Conservation (phyloP, 2,329 filamentous ascomycete genomes). For the Stromatinia cepivora region DNA sequence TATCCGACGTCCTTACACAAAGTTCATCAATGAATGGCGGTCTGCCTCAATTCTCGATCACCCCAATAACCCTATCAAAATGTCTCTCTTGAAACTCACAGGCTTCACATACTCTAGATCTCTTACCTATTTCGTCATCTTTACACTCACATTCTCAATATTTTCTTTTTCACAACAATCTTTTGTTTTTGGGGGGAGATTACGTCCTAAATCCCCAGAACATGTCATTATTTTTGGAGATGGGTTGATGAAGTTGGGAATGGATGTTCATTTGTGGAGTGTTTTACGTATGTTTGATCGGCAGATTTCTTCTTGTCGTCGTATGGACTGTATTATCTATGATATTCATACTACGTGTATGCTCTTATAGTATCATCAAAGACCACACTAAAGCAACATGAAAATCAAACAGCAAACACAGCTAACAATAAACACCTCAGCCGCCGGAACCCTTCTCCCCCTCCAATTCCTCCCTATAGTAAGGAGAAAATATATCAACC, state of each 20-base stretch:
- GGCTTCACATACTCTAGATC: background rate
- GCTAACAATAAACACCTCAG: background rate
- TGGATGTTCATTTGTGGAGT: conserved; percentile 14
- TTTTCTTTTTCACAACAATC: conserved; percentile 8
- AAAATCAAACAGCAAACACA: background rate
- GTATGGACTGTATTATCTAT: background rate
- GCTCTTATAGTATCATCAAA: background rate
- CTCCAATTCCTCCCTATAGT: conserved; percentile 18
- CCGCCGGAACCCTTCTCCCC: conserved; percentile 16
- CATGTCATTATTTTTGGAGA: conserved; percentile 1
- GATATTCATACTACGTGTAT: background rate
- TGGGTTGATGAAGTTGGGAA: conserved; percentile 1
- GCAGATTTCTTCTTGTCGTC: background rate
- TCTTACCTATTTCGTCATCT: background rate
- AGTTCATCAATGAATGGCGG: background rate
- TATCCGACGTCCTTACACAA: no score
- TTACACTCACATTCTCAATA: conserved; percentile 6
- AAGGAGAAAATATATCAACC: background rate
- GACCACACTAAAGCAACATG: no score
- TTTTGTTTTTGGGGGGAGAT: background rate
- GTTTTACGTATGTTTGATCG: conserved; percentile 14
- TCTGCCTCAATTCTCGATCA: background rate
- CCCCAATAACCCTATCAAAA: background rate
- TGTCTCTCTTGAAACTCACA: conserved; percentile 6
- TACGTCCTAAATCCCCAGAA: background rate